These are phyloP conservation scores for Paramarasmius palmivorus DNA, from an alignment of 1,284 basidiomycete species.

Conservation along the genomic window DNA sequence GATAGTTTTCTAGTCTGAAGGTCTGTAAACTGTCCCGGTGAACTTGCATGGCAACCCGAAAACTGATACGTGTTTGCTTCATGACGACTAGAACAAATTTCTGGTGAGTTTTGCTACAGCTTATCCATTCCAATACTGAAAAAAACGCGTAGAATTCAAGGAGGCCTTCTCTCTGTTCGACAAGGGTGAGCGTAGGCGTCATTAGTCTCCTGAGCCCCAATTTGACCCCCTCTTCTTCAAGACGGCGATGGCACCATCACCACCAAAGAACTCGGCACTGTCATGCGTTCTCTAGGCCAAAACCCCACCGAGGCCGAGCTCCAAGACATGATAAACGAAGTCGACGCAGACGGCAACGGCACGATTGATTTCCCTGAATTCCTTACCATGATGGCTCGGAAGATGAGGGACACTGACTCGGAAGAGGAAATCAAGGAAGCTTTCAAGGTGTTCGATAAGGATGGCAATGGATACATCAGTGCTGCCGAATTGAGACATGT, in stretches of 20 bases:
- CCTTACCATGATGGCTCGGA: slow-evolving; percentile 76
- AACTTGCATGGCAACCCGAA: not conserved
- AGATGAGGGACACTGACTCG: slow-evolving; percentile 87
- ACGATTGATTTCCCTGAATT: slow-evolving; percentile 94
- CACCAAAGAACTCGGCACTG: slow-evolving; percentile 92
- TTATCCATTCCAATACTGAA: not conserved
- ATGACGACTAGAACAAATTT: slow-evolving; percentile 45
- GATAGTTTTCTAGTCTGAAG: slow-evolving; percentile 22
- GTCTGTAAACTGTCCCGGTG: slow-evolving; percentile 10
- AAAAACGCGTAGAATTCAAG: slow-evolving; percentile 63
- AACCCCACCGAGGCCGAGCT: slow-evolving; percentile 96
- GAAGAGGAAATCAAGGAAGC: slow-evolving; percentile 74
- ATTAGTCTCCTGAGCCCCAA: not conserved
- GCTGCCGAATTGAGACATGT: slow-evolving; percentile 80
- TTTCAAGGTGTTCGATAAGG: slow-evolving; percentile 80
- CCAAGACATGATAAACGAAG: slow-evolving; percentile 94
- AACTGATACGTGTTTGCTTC: too few relatives aligned
- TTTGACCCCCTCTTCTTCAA: slow-evolving; percentile 35
- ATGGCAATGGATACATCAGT: slow-evolving; percentile 74
- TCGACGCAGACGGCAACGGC: slow-evolving; percentile 74
- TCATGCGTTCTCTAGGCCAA: slow-evolving; percentile 96
- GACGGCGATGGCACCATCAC: slow-evolving; percentile 98
- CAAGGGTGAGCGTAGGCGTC: slow-evolving; percentile 61
- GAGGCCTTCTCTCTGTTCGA: slow-evolving; percentile 95
- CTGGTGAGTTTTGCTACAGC: slow-evolving; percentile 10